phyloP scores from a whole-genome alignment of 108 stramenopile species.

The Mayamaea pseudoterrestris region DNA sequence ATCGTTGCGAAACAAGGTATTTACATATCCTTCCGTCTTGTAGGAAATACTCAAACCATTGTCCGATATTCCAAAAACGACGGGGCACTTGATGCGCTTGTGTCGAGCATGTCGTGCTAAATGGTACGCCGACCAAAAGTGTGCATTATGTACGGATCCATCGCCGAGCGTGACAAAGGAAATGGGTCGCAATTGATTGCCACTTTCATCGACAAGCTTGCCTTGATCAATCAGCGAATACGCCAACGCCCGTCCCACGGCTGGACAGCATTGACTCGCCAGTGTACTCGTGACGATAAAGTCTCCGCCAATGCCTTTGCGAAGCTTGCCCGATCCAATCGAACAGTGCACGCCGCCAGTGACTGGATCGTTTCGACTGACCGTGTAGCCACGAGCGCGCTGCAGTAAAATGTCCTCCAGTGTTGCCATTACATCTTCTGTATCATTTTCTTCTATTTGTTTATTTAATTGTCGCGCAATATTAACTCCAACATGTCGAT shows the following conservation, averaged over 20 bases:
- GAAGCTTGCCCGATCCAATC: constrained; percentile 35
- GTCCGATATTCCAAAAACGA: constrained; percentile 73
- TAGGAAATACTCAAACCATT: constrained; percentile 73
- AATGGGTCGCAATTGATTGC: constrained; percentile 22
- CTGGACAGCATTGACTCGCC: constrained; percentile 73
- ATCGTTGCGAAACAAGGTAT: constrained; percentile 29
- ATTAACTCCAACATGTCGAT: constrained; percentile 58
- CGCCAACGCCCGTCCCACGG: constrained; percentile 74
- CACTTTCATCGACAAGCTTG: constrained; percentile 5
- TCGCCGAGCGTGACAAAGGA: constrained; percentile 75
- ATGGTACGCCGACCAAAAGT: constrained; percentile 63
- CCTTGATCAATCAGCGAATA: constrained; percentile 51
- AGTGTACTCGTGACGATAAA: constrained; percentile 68
- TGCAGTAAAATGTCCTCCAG: constrained; percentile 56
- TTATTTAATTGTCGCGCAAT: constrained; percentile 45
- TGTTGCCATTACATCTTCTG: too few species aligned
- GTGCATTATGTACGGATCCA: constrained; percentile 76
- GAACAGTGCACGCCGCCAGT: constrained; percentile 78
- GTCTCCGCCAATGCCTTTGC: constrained; percentile 36
- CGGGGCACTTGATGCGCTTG: constrained; percentile 51
- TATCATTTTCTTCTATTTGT: too few species aligned
- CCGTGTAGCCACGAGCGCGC: constrained; percentile 62
- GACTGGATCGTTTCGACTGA: constrained; percentile 66
- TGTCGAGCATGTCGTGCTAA: constrained; percentile 61
- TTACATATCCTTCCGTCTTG: constrained; percentile 41